Evolutionary conservation across 495 filamentous ascomycete species (phyloP).

Genomic region (Penicillium dipodomyicola): DNA sequence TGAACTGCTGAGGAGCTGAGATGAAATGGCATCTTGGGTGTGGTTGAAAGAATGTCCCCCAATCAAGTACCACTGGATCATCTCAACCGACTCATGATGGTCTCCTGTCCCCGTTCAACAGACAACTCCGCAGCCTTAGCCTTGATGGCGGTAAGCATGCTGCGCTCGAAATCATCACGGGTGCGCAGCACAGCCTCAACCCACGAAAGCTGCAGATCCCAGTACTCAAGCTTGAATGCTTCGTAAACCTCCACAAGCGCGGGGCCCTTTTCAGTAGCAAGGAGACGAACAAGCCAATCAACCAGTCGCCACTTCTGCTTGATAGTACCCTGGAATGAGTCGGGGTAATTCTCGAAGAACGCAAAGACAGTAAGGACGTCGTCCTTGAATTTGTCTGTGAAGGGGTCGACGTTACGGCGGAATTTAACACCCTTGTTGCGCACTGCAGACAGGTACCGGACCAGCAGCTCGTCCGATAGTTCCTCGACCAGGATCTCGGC

Average conservation of each 20-base stretch:
- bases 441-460: conserved; percentile 80
- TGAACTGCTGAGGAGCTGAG: background rate
- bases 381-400: conserved; percentile 85
- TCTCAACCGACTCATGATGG: conserved; percentile 86
- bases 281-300: conserved; percentile 70
- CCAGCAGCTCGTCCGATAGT: conserved; percentile 82
- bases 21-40: too few relatives aligned
- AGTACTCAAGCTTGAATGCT: conserved; percentile 78
- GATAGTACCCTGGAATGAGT: conserved; percentile 67
- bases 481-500: conserved; percentile 88
- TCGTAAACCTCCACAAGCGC: conserved; percentile 73
- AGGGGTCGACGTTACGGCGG: conserved; percentile 70
- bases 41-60: background rate
- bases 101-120: conserved; percentile 74
- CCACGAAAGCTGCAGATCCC: conserved; percentile 94
- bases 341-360: conserved; percentile 59
- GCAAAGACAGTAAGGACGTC: conserved; percentile 81
- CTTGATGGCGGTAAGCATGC: conserved; percentile 84
- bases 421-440: conserved; percentile 91
- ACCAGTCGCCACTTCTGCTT: conserved; percentile 91
- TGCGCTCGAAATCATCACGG: conserved; percentile 89
- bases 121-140: conserved; percentile 79
- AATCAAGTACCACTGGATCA: conserved; percentile 35
- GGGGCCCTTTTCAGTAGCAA: conserved; percentile 70
- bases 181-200: conserved; percentile 88